Conservation (phyloP, 768 basidiomycete genomes). For the Hemileccinum impolitum region DNA sequence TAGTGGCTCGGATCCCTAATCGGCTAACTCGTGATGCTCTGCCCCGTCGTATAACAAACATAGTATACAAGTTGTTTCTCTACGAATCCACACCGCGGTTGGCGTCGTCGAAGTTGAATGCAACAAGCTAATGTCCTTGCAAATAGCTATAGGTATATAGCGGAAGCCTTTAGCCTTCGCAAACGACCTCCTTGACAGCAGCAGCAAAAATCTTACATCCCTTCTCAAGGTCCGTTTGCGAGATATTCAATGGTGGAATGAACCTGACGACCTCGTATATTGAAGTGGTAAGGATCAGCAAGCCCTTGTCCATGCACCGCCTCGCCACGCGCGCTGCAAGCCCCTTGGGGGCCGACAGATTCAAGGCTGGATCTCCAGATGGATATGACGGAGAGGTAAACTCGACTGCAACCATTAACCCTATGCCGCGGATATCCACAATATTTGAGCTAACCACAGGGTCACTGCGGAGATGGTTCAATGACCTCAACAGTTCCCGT, state of each 20-base stretch:
- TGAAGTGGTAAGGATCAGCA: constrained; percentile 87
- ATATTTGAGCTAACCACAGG: constrained; percentile 54
- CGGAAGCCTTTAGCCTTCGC: constrained; percentile 28
- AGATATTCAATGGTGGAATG: constrained; percentile 88
- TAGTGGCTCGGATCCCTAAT: too few relatives aligned
- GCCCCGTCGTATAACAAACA: background rate
- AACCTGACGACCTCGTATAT: constrained; percentile 87
- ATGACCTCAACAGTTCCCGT: constrained; percentile 59
- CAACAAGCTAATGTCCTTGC: too few relatives aligned
- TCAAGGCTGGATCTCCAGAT: constrained; percentile 44
- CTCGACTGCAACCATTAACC: constrained; percentile 86
- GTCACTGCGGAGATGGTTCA: constrained; percentile 56
- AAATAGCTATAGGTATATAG: background rate
- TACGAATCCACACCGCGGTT: background rate
- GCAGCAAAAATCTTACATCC: constrained; percentile 64
- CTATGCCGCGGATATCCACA: constrained; percentile 83
- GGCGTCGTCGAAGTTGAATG: too few relatives aligned
- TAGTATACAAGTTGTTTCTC: background rate
- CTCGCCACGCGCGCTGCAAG: constrained; percentile 70
- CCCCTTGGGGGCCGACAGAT: constrained; percentile 40
- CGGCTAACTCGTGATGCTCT: constrained; percentile 7
- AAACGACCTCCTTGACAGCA: constrained; percentile 67
- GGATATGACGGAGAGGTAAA: constrained; percentile 63
- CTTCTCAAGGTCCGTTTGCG: constrained; percentile 66
- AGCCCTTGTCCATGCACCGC: constrained; percentile 80